Percentiles rank a stretch among this genome's conserved stretches.
Conservation (phyloP, 1,284 basidiomycete genomes). For the Xanthoconium separans region DNA sequence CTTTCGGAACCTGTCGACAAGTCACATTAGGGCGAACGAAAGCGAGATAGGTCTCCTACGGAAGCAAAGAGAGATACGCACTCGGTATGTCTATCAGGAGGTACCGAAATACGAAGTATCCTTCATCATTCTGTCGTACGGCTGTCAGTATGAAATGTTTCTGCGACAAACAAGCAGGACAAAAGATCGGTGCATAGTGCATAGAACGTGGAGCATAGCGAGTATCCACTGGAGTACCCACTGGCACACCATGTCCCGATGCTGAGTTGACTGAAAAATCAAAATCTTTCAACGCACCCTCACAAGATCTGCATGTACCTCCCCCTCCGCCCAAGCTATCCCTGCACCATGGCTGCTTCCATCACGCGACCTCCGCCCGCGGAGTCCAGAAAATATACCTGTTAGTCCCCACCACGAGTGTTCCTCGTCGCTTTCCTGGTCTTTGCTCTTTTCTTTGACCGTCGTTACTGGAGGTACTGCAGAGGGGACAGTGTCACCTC, state of each 20-base stretch:
- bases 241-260: slow-evolving; percentile 3
- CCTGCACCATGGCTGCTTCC: slow-evolving; percentile 36
- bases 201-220: background rate
- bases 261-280: background rate
- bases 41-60: slow-evolving; percentile 2
- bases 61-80: slow-evolving; percentile 38
- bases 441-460: slow-evolving; percentile 28
- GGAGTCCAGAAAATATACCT: slow-evolving; percentile 68
- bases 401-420: slow-evolving; percentile 53
- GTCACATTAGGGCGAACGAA: slow-evolving; percentile 2
- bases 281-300: slow-evolving; percentile 47
- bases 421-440: slow-evolving; percentile 37
- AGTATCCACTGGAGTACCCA: background rate
- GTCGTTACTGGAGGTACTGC: slow-evolving; percentile 27
- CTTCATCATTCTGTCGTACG: slow-evolving; percentile 60
- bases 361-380: slow-evolving; percentile 38
- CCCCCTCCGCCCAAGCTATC: slow-evolving; percentile 66
- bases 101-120: slow-evolving; percentile 76
- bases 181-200: background rate
- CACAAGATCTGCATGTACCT: slow-evolving; percentile 75
- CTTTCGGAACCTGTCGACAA: slow-evolving; percentile 56
- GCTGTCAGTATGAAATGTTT: slow-evolving; percentile 12
- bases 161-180: slow-evolving; percentile 3
- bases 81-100: slow-evolving; percentile 77
- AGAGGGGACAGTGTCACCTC: slow-evolving; percentile 51